phyloP scores from a whole-genome alignment of 768 basidiomycete species.

The Leccinum uliginosum region DNA sequence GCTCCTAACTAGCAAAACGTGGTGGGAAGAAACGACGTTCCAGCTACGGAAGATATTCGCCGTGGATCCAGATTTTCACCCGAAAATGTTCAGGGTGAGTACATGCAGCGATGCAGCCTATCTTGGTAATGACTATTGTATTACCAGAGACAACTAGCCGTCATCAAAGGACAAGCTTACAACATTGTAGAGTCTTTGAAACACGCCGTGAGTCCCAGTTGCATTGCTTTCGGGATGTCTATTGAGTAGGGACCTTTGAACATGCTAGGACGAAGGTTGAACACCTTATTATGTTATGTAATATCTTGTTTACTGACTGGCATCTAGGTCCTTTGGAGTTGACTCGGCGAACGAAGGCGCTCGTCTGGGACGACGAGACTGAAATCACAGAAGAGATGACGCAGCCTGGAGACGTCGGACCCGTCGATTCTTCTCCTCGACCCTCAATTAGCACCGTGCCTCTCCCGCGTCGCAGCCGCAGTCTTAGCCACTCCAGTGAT shows the following conservation, averaged over 20 bases:
- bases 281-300: neutral
- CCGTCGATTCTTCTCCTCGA: slow-evolving; percentile 48
- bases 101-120: slow-evolving; percentile 1
- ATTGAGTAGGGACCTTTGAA: slow-evolving; percentile 5
- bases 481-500: slow-evolving; percentile 55
- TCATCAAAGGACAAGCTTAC: slow-evolving; percentile 91
- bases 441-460: slow-evolving; percentile 63
- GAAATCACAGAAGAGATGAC: slow-evolving; percentile 57
- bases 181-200: slow-evolving; percentile 83
- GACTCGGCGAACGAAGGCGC: slow-evolving; percentile 73
- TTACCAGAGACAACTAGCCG: slow-evolving; percentile 75
- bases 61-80: slow-evolving; percentile 82
- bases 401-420: slow-evolving; percentile 30
- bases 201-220: slow-evolving; percentile 53
- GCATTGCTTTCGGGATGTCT: neutral
- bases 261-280: slow-evolving; percentile 69
- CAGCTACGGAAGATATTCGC: slow-evolving; percentile 74
- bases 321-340: slow-evolving; percentile 79
- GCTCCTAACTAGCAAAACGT: slow-evolving; percentile 72
- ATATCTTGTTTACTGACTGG: slow-evolving; percentile 8
- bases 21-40: slow-evolving; percentile 89
- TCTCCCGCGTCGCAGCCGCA: slow-evolving; percentile 48
- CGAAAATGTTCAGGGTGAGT: slow-evolving; percentile 80
- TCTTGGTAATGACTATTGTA: slow-evolving; percentile 1
- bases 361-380: slow-evolving; percentile 86